Conservation (phyloP, 257 asterid species). For the Lavandula angustifolia region DNA sequence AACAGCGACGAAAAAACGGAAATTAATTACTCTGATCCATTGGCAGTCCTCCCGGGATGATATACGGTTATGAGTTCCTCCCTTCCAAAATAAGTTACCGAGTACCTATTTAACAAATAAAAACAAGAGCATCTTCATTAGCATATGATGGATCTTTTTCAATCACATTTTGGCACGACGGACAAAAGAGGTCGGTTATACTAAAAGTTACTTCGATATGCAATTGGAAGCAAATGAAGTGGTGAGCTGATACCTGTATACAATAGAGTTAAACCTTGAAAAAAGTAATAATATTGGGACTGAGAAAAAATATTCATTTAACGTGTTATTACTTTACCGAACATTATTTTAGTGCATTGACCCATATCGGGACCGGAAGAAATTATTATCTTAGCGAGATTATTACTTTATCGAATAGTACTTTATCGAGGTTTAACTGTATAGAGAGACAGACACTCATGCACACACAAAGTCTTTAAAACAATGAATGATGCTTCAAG, state of each 20-base stretch:
- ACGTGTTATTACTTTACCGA: no score
- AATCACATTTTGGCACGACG: constrained; percentile 5
- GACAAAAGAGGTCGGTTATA: neutral
- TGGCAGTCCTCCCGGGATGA: constrained; percentile 31
- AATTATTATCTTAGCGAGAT: no score
- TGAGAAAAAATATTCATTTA: no score
- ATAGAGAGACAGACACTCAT: neutral
- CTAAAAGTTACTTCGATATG: neutral
- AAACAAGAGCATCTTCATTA: constrained; percentile 1
- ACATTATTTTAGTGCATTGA: no score
- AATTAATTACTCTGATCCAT: constrained; percentile 71
- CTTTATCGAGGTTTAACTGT: no score
- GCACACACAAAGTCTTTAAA: neutral
- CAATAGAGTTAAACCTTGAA: no score
- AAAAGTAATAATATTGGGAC: no score
- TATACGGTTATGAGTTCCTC: constrained; percentile 25
- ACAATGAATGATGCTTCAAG: neutral
- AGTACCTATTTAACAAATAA: constrained; percentile 36
- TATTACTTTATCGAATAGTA: no score
- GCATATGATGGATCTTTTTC: neutral
- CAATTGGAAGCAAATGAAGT: constrained; percentile 6
- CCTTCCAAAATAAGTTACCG: constrained; percentile 33
- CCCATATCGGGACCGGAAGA: no score
- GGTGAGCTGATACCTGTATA: neutral
- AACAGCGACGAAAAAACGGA: constrained; percentile 17